A percentile compares a stretch with the other conserved stretches of the same genome.
Evolutionary conservation across 352 stramenopile genomes (phyloP).

Genomic region (Phytophthora quininea): DNA sequence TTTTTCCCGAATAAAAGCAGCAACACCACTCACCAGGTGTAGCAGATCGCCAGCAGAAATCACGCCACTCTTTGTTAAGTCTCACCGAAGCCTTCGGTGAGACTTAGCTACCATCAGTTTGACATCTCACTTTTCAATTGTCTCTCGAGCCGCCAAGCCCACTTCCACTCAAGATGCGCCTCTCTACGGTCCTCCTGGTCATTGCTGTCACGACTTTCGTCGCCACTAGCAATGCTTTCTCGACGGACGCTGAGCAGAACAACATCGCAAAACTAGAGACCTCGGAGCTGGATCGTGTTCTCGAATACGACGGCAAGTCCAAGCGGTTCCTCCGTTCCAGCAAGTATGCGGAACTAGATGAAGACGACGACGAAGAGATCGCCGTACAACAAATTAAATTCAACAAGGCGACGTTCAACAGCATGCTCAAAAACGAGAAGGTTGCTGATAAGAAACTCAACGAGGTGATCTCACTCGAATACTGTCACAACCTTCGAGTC

Average conservation of each 20-base stretch:
- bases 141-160: background rate
- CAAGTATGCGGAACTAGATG: background rate
- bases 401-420: background rate
- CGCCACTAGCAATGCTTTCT: background rate
- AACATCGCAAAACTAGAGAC: background rate
- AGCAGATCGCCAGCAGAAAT: background rate
- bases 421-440: background rate
- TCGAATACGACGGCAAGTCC: background rate
- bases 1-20: no score
- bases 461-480: background rate
- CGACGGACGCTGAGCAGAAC: background rate
- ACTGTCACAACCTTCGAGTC: no score
- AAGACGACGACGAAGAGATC: background rate
- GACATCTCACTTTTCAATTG: background rate
- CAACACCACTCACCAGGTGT: background rate
- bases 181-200: background rate
- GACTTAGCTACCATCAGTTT: background rate
- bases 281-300: background rate
- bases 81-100: background rate
- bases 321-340: background rate
- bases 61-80: background rate
- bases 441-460: background rate
- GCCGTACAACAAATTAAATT: background rate
- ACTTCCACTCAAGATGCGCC: background rate
- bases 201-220: background rate